Percentiles rank a stretch among this genome's conserved stretches.
phyloP scores from a whole-genome alignment of 2,329 filamentous ascomycete species.

The Aspergillus hortae region DNA sequence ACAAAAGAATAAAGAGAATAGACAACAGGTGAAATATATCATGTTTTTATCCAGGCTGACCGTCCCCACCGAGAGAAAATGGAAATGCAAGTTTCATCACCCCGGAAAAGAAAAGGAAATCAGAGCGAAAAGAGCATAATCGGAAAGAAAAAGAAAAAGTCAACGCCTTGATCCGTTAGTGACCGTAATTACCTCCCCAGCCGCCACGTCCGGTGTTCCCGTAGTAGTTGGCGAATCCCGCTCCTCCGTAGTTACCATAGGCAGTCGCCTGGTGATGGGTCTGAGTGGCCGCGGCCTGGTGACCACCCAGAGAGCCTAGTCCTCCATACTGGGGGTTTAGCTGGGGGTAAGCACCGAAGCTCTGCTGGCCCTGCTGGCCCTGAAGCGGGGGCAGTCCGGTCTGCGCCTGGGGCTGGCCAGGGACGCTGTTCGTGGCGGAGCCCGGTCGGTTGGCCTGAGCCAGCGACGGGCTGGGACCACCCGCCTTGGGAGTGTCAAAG shows the following conservation, averaged over 20 bases:
- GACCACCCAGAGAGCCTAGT: conserved; percentile 39
- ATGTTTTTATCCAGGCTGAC: conserved; percentile 14
- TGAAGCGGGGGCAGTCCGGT: conserved; percentile 53
- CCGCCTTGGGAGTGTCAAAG: conserved; percentile 55
- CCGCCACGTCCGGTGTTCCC: conserved; percentile 42
- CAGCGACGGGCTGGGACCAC: conserved; percentile 58
- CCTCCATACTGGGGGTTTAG: conserved; percentile 53
- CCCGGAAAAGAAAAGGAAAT: conserved; percentile 23
- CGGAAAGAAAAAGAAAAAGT: conserved; percentile 14
- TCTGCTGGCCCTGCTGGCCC: conserved; percentile 52
- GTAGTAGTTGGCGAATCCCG: conserved; percentile 43
- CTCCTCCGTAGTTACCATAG: conserved; percentile 42
- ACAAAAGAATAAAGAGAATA: conserved; percentile 5
- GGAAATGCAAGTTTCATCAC: conserved; percentile 27
- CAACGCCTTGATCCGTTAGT: conserved; percentile 34
- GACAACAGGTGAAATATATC: conserved; percentile 16
- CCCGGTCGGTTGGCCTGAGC: conserved; percentile 61
- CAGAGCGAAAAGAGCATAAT: conserved; percentile 12
- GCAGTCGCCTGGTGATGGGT: conserved; percentile 40
- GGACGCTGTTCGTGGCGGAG: conserved; percentile 59
- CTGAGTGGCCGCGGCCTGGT: conserved; percentile 40
- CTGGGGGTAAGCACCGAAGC: conserved; percentile 56
- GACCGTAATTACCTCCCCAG: conserved; percentile 47
- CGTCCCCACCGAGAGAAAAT: conserved; percentile 24
- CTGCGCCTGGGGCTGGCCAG: conserved; percentile 49